A percentile compares a stretch with the other conserved stretches of the same genome.
phyloP scores from a whole-genome alignment of 306 rosid species.

The Herpetospermum pedunculosum region DNA sequence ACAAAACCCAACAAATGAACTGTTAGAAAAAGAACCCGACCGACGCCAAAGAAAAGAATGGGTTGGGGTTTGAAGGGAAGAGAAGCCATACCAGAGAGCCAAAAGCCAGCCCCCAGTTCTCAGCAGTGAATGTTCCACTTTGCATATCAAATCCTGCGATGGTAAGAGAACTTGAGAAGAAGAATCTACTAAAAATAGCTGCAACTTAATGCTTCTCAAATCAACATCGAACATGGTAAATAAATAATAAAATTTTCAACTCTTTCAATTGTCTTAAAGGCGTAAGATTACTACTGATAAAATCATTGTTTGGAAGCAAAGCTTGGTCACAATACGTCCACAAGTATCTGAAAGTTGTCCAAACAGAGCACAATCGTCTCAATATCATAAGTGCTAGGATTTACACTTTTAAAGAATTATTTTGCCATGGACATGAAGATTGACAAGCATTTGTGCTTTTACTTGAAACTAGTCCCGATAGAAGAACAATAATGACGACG shows the following conservation, averaged over 20 bases:
- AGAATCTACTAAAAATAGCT: not conserved
- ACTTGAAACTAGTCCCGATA: not conserved
- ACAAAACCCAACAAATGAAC: not conserved
- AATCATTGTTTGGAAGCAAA: not conserved
- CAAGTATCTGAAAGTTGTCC: not conserved
- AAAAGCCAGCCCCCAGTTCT: not conserved
- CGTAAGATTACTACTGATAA: not conserved
- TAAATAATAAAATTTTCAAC: not conserved
- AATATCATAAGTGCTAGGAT: no score
- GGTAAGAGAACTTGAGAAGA: conserved; percentile 1
- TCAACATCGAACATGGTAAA: not conserved
- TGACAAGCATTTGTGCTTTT: not conserved
- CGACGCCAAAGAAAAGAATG: not conserved
- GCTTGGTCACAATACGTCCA: not conserved
- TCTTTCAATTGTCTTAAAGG: not conserved
- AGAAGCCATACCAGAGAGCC: conserved; percentile 6
- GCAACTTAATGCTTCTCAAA: not conserved
- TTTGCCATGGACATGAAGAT: conserved; percentile 3
- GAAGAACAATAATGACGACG: not conserved
- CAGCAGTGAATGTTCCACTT: not conserved
- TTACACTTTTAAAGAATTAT: no score
- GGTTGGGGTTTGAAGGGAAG: not conserved
- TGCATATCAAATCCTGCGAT: conserved; percentile 1
- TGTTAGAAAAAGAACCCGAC: not conserved
- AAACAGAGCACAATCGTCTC: not conserved